Evolutionary conservation across 2,329 filamentous ascomycete genomes (phyloP).

Genomic region (Cladosporium sp.): DNA sequence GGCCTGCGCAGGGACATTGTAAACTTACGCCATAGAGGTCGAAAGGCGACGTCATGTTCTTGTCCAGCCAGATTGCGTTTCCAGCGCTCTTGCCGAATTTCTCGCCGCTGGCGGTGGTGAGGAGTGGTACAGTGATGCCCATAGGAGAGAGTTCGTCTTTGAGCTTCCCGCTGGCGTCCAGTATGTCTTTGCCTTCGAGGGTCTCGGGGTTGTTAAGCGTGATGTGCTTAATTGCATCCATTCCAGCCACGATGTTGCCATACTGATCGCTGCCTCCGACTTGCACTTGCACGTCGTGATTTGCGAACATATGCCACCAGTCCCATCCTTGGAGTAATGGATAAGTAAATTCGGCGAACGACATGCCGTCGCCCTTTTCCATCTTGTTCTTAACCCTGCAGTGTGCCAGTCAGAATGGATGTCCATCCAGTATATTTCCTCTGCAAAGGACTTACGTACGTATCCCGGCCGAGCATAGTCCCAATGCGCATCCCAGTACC

Average conservation of each 20-base stretch:
- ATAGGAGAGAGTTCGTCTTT: conserved; percentile 51
- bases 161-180: conserved; percentile 31
- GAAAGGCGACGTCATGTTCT: conserved; percentile 70
- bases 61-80: conserved; percentile 89
- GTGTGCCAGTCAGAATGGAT: conserved; percentile 5
- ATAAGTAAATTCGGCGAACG: conserved; percentile 87
- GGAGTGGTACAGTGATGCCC: conserved; percentile 83
- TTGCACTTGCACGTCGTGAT: conserved; percentile 68
- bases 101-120: conserved; percentile 76
- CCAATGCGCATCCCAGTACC: conserved; percentile 72
- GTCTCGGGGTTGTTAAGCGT: conserved; percentile 39
- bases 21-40: conserved; percentile 67
- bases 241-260: conserved; percentile 88
- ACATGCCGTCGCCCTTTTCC: conserved; percentile 84
- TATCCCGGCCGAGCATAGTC: conserved; percentile 81
- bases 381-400: conserved; percentile 71
- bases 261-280: conserved; percentile 95
- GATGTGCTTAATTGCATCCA: conserved; percentile 75
- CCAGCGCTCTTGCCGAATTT: conserved; percentile 95
- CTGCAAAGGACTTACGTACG: conserved; percentile 50
- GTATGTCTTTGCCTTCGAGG: conserved; percentile 1
- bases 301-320: conserved; percentile 81
- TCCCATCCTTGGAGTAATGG: conserved; percentile 94
- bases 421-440: background rate
- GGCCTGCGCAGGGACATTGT: too few species aligned